Percentiles rank a stretch among this genome's conserved stretches.
Evolutionary conservation across 2,329 filamentous ascomycete genomes (phyloP).

Genomic region (Xylaria sp.): DNA sequence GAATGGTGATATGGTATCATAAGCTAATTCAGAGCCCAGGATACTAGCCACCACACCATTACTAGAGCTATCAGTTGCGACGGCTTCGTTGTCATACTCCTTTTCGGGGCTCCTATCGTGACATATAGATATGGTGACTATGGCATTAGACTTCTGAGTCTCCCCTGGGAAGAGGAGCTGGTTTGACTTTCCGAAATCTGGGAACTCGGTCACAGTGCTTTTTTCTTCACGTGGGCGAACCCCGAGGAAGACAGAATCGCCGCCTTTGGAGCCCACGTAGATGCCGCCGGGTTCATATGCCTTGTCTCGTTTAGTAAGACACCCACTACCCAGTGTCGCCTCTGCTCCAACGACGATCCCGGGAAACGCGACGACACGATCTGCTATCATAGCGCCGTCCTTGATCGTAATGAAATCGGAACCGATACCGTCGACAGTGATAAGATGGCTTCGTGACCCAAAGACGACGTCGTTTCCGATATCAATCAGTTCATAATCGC

Average conservation of each 20-base stretch:
- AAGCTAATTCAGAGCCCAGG: background rate
- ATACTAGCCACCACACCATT: background rate
- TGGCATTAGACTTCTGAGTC: background rate
- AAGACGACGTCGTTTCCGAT: constrained; percentile 70
- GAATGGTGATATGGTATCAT: constrained; percentile 53
- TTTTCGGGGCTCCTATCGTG: constrained; percentile 1
- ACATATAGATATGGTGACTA: background rate
- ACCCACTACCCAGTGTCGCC: constrained; percentile 64
- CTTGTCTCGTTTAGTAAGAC: constrained; percentile 58
- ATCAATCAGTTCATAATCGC: constrained; percentile 65
- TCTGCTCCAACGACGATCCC: constrained; percentile 60
- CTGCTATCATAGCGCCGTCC: constrained; percentile 65
- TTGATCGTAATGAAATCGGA: constrained; percentile 59
- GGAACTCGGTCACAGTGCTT: background rate
- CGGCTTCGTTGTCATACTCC: background rate
- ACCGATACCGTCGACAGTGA: constrained; percentile 63
- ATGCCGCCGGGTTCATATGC: constrained; percentile 49
- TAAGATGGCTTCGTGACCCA: constrained; percentile 63
- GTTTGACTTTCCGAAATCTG: background rate
- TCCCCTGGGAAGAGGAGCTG: background rate
- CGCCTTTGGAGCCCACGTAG: constrained; percentile 32
- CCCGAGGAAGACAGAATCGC: constrained; percentile 30
- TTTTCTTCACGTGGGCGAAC: constrained; percentile 9
- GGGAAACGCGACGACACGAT: constrained; percentile 63
- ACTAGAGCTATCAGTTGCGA: background rate